phyloP scores from a whole-genome alignment of 164 flowering plant genomes.

The Houttuynia cordata region DNA sequence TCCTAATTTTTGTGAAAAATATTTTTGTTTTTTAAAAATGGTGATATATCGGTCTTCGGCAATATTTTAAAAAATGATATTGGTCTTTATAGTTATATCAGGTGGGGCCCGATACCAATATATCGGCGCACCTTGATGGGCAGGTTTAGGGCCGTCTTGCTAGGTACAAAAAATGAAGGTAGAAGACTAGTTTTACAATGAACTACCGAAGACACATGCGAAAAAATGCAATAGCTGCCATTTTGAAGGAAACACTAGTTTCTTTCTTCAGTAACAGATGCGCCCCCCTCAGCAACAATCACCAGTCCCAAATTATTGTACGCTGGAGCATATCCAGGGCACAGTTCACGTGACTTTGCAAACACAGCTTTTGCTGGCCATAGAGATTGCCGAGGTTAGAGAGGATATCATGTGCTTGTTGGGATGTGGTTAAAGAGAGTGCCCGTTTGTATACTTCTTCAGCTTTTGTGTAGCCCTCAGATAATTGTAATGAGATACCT shows the following conservation, averaged over 20 bases:
- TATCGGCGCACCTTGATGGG: no score
- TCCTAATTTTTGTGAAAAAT: no score
- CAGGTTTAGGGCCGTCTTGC: no score
- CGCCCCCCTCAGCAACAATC: constrained; percentile 73
- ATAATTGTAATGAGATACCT: constrained; percentile 78
- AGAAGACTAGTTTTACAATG: no score
- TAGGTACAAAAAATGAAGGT: no score
- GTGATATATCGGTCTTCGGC: no score
- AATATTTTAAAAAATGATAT: no score
- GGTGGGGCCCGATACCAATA: no score
- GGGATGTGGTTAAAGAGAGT: constrained; percentile 38
- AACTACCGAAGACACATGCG: neutral
- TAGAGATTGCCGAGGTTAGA: constrained; percentile 85
- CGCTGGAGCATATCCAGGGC: constrained; percentile 95
- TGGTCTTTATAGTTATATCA: no score
- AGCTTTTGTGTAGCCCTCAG: constrained; percentile 58
- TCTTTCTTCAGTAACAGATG: neutral
- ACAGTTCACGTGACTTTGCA: constrained; percentile 60
- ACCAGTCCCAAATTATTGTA: constrained; percentile 92
- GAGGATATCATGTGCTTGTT: constrained; percentile 60
- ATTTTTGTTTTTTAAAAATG: no score
- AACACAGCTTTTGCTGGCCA: constrained; percentile 74
- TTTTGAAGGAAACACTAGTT: neutral
- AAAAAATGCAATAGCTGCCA: neutral
- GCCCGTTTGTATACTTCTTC: constrained; percentile 70